A percentile compares a stretch with the other conserved stretches of the same genome.
phyloP scores from a whole-genome alignment of 176 grass and related monocot species.

The Raddia guianensis region DNA sequence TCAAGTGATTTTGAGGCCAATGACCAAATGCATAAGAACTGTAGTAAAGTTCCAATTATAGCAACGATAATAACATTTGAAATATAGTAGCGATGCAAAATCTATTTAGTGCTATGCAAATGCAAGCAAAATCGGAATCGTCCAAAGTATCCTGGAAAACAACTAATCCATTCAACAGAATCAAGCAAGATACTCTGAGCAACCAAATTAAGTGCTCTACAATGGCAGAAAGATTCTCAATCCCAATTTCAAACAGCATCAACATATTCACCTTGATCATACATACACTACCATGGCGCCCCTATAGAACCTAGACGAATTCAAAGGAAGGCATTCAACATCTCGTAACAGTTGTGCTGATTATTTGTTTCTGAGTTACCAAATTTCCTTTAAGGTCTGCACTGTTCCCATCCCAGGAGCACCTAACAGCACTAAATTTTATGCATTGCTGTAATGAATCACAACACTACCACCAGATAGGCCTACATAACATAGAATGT shows the following conservation, averaged over 20 bases:
- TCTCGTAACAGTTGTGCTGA: neutral
- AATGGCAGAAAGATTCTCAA: neutral
- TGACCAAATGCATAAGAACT: conserved; percentile 25
- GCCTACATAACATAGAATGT: neutral
- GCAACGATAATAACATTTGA: conserved; percentile 14
- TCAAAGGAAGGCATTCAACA: neutral
- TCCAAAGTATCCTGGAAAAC: neutral
- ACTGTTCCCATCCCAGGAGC: neutral
- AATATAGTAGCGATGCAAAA: neutral
- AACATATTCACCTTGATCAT: neutral
- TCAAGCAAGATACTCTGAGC: neutral
- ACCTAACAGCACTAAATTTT: conserved; percentile 19
- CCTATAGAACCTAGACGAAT: neutral
- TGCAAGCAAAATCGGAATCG: conserved; percentile 14
- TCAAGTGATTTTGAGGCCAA: neutral
- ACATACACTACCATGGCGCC: neutral
- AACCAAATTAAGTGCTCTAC: neutral
- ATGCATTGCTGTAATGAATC: neutral
- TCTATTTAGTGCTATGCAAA: neutral
- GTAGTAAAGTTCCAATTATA: conserved; percentile 12
- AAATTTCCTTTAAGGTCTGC: neutral
- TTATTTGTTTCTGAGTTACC: conserved; percentile 5
- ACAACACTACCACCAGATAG: conserved; percentile 5
- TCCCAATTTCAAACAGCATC: conserved; percentile 1
- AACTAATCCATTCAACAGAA: conserved; percentile 17